A percentile compares a stretch with the other conserved stretches of the same genome.
phyloP scores from a whole-genome alignment of 164 flowering plant species.

The Magnolia officinalis region DNA sequence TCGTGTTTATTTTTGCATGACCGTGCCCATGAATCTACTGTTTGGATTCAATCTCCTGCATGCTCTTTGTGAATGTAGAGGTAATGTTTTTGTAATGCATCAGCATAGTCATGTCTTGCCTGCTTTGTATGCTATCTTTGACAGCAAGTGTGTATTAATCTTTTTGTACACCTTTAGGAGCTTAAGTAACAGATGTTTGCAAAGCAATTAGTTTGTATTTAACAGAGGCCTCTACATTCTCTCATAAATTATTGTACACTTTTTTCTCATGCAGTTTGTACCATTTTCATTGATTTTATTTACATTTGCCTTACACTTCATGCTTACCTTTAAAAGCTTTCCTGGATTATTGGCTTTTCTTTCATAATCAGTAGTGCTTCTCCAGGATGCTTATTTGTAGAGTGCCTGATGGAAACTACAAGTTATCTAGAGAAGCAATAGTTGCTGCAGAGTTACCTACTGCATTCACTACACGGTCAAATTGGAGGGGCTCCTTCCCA shows the following conservation, averaged over 20 bases:
- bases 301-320: too few relatives aligned
- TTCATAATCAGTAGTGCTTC: not conserved
- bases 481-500: conserved; percentile 89
- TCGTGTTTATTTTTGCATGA: too few relatives aligned
- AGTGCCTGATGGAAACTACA: conserved; percentile 72
- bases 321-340: too few relatives aligned
- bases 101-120: not conserved
- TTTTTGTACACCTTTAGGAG: not conserved
- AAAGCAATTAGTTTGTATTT: too few relatives aligned
- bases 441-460: conserved; percentile 73
- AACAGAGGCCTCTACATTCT: not conserved
- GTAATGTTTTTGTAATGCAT: not conserved
- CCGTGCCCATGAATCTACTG: too few relatives aligned
- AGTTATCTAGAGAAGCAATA: conserved; percentile 79
- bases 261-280: too few relatives aligned
- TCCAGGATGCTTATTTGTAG: conserved; percentile 71
- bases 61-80: not conserved
- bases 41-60: too few relatives aligned
- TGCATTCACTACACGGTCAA: conserved; percentile 59
- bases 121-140: not conserved
- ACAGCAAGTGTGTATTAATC: not conserved
- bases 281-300: too few relatives aligned
- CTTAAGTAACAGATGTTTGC: not conserved
- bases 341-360: too few relatives aligned
- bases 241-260: not conserved